A percentile compares a stretch with the other conserved stretches of the same genome.
Evolutionary conservation across 1,284 basidiomycete genomes (phyloP).

Genomic region (Sporisorium scitamineum): DNA sequence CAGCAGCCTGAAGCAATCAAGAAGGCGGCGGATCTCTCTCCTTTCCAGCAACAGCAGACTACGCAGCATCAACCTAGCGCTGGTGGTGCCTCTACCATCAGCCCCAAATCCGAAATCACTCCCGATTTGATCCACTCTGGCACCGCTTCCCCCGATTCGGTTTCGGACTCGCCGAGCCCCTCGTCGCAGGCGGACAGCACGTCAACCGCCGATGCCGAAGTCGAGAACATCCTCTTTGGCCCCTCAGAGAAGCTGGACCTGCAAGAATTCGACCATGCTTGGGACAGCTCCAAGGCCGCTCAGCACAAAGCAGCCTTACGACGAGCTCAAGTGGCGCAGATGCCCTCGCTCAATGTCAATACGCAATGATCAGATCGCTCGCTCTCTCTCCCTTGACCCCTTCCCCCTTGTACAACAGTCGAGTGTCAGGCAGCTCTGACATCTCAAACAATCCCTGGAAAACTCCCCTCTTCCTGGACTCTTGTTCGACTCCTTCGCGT

Average conservation of each 20-base stretch:
- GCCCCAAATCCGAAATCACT: conserved; percentile 21
- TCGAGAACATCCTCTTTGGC: conserved; percentile 47
- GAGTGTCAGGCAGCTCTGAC: conserved; percentile 35
- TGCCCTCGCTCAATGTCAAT: conserved; percentile 14
- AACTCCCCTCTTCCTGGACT: conserved; percentile 2
- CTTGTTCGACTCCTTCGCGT: not conserved
- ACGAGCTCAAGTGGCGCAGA: conserved; percentile 17
- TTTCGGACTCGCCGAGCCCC: conserved; percentile 42
- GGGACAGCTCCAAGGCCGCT: conserved; percentile 37
- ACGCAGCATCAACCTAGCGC: conserved; percentile 25
- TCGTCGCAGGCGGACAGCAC: conserved; percentile 26
- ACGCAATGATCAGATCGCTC: conserved; percentile 3
- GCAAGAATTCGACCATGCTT: conserved; percentile 48
- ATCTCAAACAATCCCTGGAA: conserved; percentile 5
- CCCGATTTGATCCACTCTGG: conserved; percentile 37
- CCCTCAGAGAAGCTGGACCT: conserved; percentile 49
- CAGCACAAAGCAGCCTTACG: conserved; percentile 28
- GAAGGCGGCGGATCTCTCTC: not conserved
- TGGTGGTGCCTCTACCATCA: conserved; percentile 13
- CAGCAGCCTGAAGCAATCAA: conserved; percentile 22
- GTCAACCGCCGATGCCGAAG: conserved; percentile 32
- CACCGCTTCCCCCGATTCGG: conserved; percentile 35
- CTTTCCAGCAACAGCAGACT: conserved; percentile 28
- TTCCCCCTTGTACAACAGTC: conserved; percentile 27
- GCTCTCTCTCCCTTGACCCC: too few species aligned